A percentile compares a stretch with the other conserved stretches of the same genome.
Evolutionary conservation across 352 stramenopile species (phyloP).

Genomic region (Globisporangium nodosum): DNA sequence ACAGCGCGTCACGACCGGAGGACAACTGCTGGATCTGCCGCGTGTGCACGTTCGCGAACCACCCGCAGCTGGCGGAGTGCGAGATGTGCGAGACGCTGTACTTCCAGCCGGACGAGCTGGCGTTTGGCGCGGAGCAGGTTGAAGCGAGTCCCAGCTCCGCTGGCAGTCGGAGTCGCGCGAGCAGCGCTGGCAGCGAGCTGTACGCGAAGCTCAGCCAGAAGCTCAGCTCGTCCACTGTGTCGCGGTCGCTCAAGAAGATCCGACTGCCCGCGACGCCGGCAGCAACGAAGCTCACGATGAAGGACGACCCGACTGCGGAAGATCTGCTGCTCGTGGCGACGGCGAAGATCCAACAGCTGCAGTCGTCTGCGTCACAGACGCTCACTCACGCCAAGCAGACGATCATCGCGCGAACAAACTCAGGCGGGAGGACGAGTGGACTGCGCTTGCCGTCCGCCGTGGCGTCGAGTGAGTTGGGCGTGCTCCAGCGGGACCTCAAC

Average conservation of each 20-base stretch:
- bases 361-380: conserved; percentile 27
- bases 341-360: conserved; percentile 44
- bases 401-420: conserved; percentile 21
- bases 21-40: conserved; percentile 45
- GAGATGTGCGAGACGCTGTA: conserved; percentile 66
- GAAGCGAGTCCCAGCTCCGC: not conserved
- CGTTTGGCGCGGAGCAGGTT: conserved; percentile 14
- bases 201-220: conserved; percentile 26
- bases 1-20: not conserved
- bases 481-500: conserved; percentile 59
- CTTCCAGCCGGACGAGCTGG: conserved; percentile 13
- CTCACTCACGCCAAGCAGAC: conserved; percentile 28
- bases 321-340: conserved; percentile 53
- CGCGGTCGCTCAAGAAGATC: conserved; percentile 39
- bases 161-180: conserved; percentile 1
- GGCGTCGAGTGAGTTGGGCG: conserved; percentile 32
- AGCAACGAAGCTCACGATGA: conserved; percentile 43
- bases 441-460: conserved; percentile 25
- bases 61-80: conserved; percentile 53
- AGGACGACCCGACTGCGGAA: conserved; percentile 55
- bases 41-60: conserved; percentile 81
- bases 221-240: conserved; percentile 21
- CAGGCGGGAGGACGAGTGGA: conserved; percentile 5
- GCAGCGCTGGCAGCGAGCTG: conserved; percentile 11
- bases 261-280: conserved; percentile 35